Percentiles rank a stretch among this genome's conserved stretches.
phyloP scores from a whole-genome alignment of 306 rosid genomes.

The Cucumis melo region DNA sequence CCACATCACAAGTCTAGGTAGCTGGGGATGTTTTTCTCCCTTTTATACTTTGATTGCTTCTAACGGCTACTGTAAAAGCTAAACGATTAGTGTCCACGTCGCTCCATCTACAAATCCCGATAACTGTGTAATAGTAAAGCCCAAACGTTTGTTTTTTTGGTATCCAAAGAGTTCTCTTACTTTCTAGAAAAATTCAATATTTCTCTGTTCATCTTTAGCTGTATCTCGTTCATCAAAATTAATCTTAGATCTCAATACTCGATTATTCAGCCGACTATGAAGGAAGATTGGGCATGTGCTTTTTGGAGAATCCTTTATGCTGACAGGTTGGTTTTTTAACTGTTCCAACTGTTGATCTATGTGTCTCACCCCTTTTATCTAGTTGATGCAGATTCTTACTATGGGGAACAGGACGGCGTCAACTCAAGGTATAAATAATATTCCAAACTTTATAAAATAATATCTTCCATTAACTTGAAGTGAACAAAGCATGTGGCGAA shows the following conservation, averaged over 20 bases:
- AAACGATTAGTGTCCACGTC: conserved; percentile 19
- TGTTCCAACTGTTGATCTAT: neutral
- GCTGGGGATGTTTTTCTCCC: conserved; percentile 6
- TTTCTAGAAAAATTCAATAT: neutral
- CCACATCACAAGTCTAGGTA: conserved; percentile 29
- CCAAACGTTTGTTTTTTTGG: neutral
- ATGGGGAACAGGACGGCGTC: neutral
- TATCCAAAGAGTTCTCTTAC: neutral
- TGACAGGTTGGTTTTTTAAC: neutral
- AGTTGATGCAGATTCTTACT: neutral
- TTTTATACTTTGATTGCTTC: conserved; percentile 19
- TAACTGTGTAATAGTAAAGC: neutral
- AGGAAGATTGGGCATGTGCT: neutral
- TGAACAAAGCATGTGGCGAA: neutral
- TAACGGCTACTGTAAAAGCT: conserved; percentile 29
- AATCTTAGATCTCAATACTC: neutral
- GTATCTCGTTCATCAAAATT: neutral
- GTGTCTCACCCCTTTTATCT: neutral
- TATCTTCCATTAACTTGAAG: neutral
- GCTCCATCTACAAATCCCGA: conserved; percentile 10
- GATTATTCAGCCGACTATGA: neutral
- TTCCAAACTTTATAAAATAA: too few species aligned
- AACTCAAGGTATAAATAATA: neutral
- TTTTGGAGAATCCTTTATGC: neutral
- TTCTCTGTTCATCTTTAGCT: neutral